Base-by-base conservation (phyloP, 306 rosid genomes). In the Psophocarpus tetragonolobus region DNA sequence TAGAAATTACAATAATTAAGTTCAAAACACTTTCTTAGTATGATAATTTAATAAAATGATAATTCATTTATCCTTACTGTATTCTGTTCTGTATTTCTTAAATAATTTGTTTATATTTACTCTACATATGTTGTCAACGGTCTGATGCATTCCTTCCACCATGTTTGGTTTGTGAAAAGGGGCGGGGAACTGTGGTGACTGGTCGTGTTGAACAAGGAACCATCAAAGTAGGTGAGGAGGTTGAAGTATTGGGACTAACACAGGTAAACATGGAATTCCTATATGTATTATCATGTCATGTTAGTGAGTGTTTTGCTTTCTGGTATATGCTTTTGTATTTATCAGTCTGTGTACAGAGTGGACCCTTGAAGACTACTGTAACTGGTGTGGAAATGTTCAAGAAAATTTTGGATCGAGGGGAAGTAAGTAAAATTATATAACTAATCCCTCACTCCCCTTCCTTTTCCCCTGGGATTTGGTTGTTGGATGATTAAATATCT, bases 161-260 rank as follows among this genome's bases (percentile, higher is more conserved):
- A 64, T 77, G 17, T 38, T 27, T 29, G 42, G 45, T 53, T 21
- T 77, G 44, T 82, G 50, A 73, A 68, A 85, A 91, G 97, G 97
- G 98, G 41, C 98, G 96, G 76, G 98, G 98, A 85, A 93, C 98
- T 81, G 98, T 93, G 74, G 96, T 88, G 54, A 93, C 97, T 24
- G 98, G 98, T 32, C 96, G 97, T 33, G 88, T 93, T 84, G 98
- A 93, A 79, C 98, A 93, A 87, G 97, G 98, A 42, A 85, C 79
- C 41, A 81, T 91, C 73, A 90, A 93, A 93, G 90, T 93, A 26
- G 97, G 97, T 32, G 98, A 93, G 84, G 98, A 93, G 86, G 96
- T 93, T 77, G 98, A 93, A 85, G 53, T 93, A 81, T 73, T 90
- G 81, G 98, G 98, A 50, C 84, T 91, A 61, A 80, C 73, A 73